Evolutionary conservation across 225 moss, liverwort and hornwort species (phyloP), one percentile per base, ranked within the genome.

Genomic region (Rhytidiadelphus loreus): DNA sequence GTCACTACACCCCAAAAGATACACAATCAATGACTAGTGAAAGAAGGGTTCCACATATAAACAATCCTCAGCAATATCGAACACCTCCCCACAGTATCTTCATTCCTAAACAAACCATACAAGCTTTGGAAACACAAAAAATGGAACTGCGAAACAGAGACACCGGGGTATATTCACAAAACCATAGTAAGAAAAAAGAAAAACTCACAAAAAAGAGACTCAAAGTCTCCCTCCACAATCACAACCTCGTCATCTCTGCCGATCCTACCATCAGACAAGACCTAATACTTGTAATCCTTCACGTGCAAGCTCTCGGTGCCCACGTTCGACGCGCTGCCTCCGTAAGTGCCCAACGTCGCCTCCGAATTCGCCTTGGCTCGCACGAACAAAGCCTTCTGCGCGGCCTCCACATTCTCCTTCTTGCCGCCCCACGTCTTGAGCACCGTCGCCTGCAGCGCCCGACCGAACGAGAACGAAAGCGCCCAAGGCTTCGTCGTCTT

Each of bases 251-350:
- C 64, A 28, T 57, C 78, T 84, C 88, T 64, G 39, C 52, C 75
- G 24, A 26, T 70, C 43, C 56, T 32, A 79, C 29, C 55, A 83
- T 56, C 60, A 56, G 6, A 69, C 28, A 58, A 87, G 19, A 85
- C 83, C 92, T 92, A 94, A 39, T 94, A 94, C 89, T 92, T 92
- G 89, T 94, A 94, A 44, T 94, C 81, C 92, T 94, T 94, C 24
- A 94, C 92, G 83, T 94, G 92, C 80, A 94, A 76, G 81, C 92
- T 94, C 87, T 94, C 92, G 0, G 90, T 94, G 41, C 94, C 94
- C 59, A 16, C 89, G 11, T 43, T 81, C 11, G 91, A 75, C 11
- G 81, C 87, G 71, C 91, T 89, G 39, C 94, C 94, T 7, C 90
- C 87, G 24, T 94, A 92, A 8, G 79, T 94, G 39, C 94, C 94